These are phyloP conservation scores for Dictyostelium discoideum DNA, from an alignment of 78 protist genomes.

Conservation along the genomic window DNA sequence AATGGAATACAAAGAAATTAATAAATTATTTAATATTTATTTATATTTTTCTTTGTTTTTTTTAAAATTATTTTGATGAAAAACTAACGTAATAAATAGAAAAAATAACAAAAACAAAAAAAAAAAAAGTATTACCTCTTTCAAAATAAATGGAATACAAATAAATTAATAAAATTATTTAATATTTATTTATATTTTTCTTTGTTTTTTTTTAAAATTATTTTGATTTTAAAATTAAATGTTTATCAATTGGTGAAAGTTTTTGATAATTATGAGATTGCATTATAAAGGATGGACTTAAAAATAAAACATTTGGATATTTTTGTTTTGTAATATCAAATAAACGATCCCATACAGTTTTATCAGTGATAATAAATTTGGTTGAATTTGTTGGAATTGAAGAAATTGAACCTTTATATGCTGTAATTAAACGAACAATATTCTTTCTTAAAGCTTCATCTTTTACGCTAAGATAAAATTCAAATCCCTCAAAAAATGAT, in stretches of 20 bases:
- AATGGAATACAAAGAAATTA: too few species aligned
- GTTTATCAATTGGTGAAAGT: neutral
- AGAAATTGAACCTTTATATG: conserved; percentile 37
- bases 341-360: conserved; percentile 30
- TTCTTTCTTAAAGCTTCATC: conserved; percentile 27
- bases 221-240: conserved; percentile 8
- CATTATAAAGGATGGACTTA: conserved; percentile 24
- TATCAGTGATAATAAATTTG: conserved; percentile 53
- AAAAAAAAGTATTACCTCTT: too few species aligned
- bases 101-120: too few species aligned
- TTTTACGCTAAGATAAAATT: conserved; percentile 44
- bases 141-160: too few species aligned
- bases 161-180: too few species aligned
- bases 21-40: too few species aligned
- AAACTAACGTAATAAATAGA: too few species aligned
- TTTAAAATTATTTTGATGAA: neutral
- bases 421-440: conserved; percentile 11
- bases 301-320: conserved; percentile 34
- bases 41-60: too few species aligned
- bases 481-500: conserved; percentile 62
- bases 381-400: neutral
- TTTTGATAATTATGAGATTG: conserved; percentile 47
- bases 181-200: too few species aligned
- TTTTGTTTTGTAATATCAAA: conserved; percentile 37
- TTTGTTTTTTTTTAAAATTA: neutral